Base-by-base conservation (phyloP, 2,329 filamentous ascomycete species). In the Ophiostoma ulmi region DNA sequence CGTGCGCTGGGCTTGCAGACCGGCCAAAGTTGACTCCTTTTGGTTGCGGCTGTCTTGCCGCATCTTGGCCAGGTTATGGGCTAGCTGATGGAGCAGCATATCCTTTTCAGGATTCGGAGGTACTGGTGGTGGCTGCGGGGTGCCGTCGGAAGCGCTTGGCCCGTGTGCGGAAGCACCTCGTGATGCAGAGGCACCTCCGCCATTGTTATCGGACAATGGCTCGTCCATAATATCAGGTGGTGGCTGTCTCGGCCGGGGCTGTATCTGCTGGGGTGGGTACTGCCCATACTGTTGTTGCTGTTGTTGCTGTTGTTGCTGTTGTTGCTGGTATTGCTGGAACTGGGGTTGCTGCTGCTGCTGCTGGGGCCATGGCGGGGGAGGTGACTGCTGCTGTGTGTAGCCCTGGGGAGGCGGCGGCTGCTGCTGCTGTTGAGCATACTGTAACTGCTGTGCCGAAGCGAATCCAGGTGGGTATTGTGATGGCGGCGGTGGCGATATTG, bases 61-160 rank as follows among this genome's bases (percentile, higher is more conserved):
- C 73, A 91, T 89, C 55, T 86, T 82, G 70, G 88, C 84, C 3
- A 98, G 83, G 0, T 89, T 87, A 70, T 86, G 83, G 48, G 90
- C 93, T 39, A 98, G 86, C 64, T 93, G 91, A 69, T 86, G 86
- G 3, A 97, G 85, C 20, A 98, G 86, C 26, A 91, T 90, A 79
- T 98, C 93, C 78, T 97, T 97, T 80, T 98, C 93, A 0, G 95
- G 95, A 76, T 99, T 99, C 0, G 93, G 94, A 0, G 95, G 94
- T 41, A 97, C 93, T 0, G 94, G 94, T 0, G 95, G 93, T 88
- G 6, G 90, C 85, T 8, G 88, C 78, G 31, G 84, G 20, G 70
- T 22, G 20, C 8, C 35, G 7, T 41, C 38, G 1, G 68, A 31
- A 13, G 48, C 38, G 11, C 20, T 26, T 7, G 31, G 20, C 8